These are phyloP conservation scores for Dalbergia oliveri DNA, from an alignment of 306 rosid species.

Conservation along the genomic window DNA sequence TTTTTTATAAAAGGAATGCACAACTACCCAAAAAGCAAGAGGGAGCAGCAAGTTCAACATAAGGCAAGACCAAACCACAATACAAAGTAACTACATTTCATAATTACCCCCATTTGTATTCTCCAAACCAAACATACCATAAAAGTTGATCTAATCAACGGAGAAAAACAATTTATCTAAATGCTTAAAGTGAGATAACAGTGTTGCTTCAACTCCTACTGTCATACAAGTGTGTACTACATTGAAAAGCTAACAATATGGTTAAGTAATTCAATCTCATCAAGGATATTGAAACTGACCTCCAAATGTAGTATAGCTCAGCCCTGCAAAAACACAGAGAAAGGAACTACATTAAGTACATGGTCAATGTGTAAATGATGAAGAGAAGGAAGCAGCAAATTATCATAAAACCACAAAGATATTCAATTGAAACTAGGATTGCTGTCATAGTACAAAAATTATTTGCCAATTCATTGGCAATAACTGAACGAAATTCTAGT, in stretches of 20 bases:
- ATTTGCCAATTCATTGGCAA: constrained; percentile 15
- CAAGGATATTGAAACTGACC: no score
- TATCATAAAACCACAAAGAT: constrained; percentile 17
- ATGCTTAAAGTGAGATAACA: constrained; percentile 22
- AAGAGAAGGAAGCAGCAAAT: constrained; percentile 5
- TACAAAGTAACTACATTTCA: no score
- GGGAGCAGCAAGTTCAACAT: no score
- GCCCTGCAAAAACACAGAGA: constrained; percentile 67
- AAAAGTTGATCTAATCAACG: constrained; percentile 10
- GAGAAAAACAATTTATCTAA: constrained; percentile 15
- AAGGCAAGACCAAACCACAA: no score
- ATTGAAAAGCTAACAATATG: no score
- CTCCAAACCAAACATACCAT: background rate
- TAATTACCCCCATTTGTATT: no score
- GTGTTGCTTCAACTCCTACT: no score
- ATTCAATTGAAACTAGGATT: constrained; percentile 1
- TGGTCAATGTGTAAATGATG: constrained; percentile 19
- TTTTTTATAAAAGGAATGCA: no score
- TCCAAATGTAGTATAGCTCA: constrained; percentile 84
- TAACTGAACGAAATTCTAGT: constrained; percentile 6
- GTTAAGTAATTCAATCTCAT: no score
- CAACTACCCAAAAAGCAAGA: no score
- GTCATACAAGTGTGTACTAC: no score
- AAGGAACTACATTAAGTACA: constrained; percentile 48
- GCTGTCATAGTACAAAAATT: background rate